These are phyloP conservation scores for Solanum sitiens DNA, from an alignment of 257 asterid species.

Conservation along the genomic window DNA sequence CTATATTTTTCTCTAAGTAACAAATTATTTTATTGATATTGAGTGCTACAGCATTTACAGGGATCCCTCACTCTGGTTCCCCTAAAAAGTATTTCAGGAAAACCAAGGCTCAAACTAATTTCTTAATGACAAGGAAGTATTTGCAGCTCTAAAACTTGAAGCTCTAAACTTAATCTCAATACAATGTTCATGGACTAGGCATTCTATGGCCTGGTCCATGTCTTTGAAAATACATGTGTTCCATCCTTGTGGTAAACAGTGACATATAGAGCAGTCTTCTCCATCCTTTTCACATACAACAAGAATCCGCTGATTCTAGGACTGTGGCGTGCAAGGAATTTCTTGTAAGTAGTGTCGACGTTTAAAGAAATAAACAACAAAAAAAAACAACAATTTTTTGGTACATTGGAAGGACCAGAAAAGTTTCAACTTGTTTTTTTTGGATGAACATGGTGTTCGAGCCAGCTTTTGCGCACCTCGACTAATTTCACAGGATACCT, in stretches of 20 bases:
- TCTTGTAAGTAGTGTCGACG: background rate
- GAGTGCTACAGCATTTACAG: background rate
- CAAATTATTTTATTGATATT: background rate
- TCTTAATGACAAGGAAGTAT: background rate
- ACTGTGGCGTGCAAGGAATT: background rate
- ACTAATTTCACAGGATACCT: no score
- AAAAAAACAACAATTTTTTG: background rate
- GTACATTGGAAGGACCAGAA: background rate
- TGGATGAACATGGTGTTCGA: no score
- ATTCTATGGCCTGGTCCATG: background rate
- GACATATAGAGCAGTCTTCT: background rate
- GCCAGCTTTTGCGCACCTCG: no score
- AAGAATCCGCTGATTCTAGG: background rate
- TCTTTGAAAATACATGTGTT: background rate
- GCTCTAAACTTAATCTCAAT: background rate
- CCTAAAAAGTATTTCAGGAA: background rate
- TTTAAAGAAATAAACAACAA: background rate
- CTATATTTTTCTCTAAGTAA: background rate
- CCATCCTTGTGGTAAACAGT: background rate
- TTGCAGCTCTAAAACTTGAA: background rate
- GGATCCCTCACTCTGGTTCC: background rate
- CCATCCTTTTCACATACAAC: background rate
- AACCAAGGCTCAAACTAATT: background rate
- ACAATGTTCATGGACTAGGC: background rate
- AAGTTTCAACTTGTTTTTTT: background rate